A percentile compares a stretch with the other conserved stretches of the same genome.
Conservation (phyloP, 176 grass and related monocot genomes). For the Themeda triandra region DNA sequence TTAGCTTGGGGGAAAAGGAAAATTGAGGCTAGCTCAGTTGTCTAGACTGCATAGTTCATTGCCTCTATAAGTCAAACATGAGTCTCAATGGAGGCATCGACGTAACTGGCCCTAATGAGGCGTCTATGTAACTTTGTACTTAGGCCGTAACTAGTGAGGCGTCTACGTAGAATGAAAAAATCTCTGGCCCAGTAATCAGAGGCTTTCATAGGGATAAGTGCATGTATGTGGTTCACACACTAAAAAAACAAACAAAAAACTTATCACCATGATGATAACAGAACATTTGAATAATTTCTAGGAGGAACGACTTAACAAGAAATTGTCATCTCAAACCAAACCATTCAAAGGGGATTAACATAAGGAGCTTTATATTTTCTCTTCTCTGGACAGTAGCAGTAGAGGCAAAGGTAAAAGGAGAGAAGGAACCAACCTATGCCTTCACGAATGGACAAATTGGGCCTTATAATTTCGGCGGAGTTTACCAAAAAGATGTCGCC, state of each 20-base stretch:
- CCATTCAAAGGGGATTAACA: not conserved
- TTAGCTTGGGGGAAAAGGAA: too few relatives aligned
- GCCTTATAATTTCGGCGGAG: conserved; percentile 86
- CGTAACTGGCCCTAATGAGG: not conserved
- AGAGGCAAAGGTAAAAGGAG: not conserved
- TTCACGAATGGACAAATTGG: conserved; percentile 90
- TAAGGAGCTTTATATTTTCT: not conserved
- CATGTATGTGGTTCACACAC: not conserved
- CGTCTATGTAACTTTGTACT: too few relatives aligned
- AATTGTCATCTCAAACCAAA: not conserved
- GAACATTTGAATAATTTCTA: not conserved
- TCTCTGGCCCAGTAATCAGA: not conserved
- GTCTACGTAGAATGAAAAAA: not conserved
- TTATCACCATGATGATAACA: not conserved
- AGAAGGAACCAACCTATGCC: conserved; percentile 77
- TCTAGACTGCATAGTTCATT: too few relatives aligned
- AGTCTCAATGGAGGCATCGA: too few relatives aligned
- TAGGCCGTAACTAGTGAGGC: not conserved
- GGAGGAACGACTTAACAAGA: not conserved
- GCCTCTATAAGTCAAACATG: too few relatives aligned
- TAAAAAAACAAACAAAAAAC: not conserved
- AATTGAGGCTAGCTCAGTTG: too few relatives aligned
- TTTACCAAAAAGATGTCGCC: conserved; percentile 97
- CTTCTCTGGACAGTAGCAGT: not conserved
- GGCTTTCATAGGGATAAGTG: not conserved